Conservation (phyloP, 768 basidiomycete genomes). For the Termitomyces sp. region DNA sequence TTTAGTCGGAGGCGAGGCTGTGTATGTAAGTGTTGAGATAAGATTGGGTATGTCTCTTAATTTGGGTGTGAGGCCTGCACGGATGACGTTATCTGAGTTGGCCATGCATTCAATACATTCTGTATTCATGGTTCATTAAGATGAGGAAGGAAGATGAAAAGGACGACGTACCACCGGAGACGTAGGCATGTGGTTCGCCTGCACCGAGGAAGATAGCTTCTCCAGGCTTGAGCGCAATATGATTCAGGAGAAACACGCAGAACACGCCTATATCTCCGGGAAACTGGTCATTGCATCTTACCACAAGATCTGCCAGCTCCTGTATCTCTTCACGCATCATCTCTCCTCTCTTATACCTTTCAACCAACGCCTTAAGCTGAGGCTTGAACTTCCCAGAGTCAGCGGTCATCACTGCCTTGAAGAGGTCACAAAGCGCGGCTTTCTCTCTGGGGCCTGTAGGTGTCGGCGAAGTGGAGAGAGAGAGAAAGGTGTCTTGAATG, state of each 20-base stretch:
- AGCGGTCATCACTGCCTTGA: constrained; percentile 84
- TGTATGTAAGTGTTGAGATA: constrained; percentile 82
- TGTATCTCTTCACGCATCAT: constrained; percentile 33
- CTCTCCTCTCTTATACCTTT: constrained; percentile 49
- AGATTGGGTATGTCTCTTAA: constrained; percentile 91
- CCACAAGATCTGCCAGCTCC: constrained; percentile 55
- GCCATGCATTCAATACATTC: constrained; percentile 97
- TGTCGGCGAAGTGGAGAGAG: constrained; percentile 34
- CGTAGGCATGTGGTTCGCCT: constrained; percentile 95
- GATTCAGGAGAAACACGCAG: constrained; percentile 50
- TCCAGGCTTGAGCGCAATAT: constrained; percentile 71
- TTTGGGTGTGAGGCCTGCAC: constrained; percentile 96
- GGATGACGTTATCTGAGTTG: constrained; percentile 97
- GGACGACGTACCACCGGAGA: constrained; percentile 70
- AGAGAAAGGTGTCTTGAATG: constrained; percentile 47
- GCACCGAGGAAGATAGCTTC: constrained; percentile 95
- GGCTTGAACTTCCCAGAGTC: constrained; percentile 41
- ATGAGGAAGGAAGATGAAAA: neutral
- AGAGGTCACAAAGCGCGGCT: constrained; percentile 65
- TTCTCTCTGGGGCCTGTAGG: constrained; percentile 46
- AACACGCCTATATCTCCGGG: constrained; percentile 91
- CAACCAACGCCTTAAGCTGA: constrained; percentile 52
- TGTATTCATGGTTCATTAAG: neutral
- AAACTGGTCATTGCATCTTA: constrained; percentile 65
- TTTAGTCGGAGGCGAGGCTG: constrained; percentile 55